Evolutionary conservation across 352 stramenopile species (phyloP), one percentile per base, ranked within the genome.

Genomic region (Phytophthora pinifolia): DNA sequence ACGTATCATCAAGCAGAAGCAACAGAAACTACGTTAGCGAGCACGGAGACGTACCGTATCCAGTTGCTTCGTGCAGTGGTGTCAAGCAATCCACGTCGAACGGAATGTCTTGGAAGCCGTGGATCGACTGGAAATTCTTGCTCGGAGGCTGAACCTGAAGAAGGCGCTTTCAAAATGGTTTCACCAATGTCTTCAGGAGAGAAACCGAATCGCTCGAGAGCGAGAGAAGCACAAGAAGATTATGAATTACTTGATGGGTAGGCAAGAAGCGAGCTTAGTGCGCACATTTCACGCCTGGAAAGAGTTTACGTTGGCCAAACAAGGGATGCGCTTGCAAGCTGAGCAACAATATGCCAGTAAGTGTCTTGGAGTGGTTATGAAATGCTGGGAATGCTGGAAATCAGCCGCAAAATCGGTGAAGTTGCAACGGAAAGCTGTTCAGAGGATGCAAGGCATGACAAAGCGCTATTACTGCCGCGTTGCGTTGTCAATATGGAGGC

Each of bases 271-370:
- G 31, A 32, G n/a, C 0, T 29, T 79, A 6, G 31, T 65, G 18
- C 60, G 58, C 18, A 65, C 42, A 20, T 78, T 87, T 35, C 17
- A 36, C 7, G 51, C 48, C 0, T 85, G 69, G 74, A 65, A 66
- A 45, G n/a, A 62, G 10, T 6, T 54, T 10, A 27, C 35, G 6
- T 18, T n/a, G 8, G 9, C 31, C 0, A 65, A 58, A 35, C 37
- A 34, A 13, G 17, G 8, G 9, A 39, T 45, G 31, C 58, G 43
- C 10, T 32, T 15, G 14, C 33, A 49, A 43, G 62, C 56, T 6
- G 17, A 49, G 2, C 27, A 48, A 17, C 49, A 35, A 4, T 55
- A 52, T 39, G 34, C 30, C 9, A 51, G 22, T 2, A 66, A 63
- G 17, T 47, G 27, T 17, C 41, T 31, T 25, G 9, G 10, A n/a